Percentiles rank a stretch among this genome's conserved stretches.
Evolutionary conservation across 805 yeast species (phyloP).

Genomic region (Sugiyamaella smithiae): DNA sequence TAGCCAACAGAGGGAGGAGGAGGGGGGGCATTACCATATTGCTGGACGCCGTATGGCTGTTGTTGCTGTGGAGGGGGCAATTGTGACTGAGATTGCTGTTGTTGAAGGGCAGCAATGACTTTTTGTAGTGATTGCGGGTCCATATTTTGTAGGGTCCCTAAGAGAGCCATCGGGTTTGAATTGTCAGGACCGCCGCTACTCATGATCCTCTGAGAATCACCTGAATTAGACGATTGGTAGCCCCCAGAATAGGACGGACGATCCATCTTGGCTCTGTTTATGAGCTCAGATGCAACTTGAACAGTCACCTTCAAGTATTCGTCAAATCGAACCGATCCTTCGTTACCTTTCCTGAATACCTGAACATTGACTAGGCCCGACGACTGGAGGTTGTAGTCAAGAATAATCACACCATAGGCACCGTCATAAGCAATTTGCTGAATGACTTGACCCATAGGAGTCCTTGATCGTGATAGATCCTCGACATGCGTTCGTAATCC

Average conservation of each 20-base stretch:
- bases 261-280: constrained; percentile 34
- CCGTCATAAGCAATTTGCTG: constrained; percentile 82
- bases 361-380: constrained; percentile 59
- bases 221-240: background rate
- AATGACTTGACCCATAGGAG: constrained; percentile 47
- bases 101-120: constrained; percentile 44
- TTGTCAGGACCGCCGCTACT: background rate
- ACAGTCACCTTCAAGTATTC: constrained; percentile 72
- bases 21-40: background rate
- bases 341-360: constrained; percentile 63
- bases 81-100: constrained; percentile 22
- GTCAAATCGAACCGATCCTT: constrained; percentile 62
- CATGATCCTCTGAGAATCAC: background rate
- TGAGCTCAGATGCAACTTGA: constrained; percentile 60
- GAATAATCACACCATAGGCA: constrained; percentile 63
- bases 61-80: constrained; percentile 6
- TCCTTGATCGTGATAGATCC: constrained; percentile 41
- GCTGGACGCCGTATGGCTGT: constrained; percentile 5
- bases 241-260: background rate
- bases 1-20: background rate
- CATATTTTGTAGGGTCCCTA: constrained; percentile 59
- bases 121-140: constrained; percentile 73
- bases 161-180: constrained; percentile 16
- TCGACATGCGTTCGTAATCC: constrained; percentile 43
- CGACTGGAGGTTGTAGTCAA: constrained; percentile 46